Percentiles rank a stretch among this genome's conserved stretches.
These are phyloP conservation scores for Ceratobasidium sp. DNA, from an alignment of 1,284 basidiomycete species.

Conservation along the genomic window DNA sequence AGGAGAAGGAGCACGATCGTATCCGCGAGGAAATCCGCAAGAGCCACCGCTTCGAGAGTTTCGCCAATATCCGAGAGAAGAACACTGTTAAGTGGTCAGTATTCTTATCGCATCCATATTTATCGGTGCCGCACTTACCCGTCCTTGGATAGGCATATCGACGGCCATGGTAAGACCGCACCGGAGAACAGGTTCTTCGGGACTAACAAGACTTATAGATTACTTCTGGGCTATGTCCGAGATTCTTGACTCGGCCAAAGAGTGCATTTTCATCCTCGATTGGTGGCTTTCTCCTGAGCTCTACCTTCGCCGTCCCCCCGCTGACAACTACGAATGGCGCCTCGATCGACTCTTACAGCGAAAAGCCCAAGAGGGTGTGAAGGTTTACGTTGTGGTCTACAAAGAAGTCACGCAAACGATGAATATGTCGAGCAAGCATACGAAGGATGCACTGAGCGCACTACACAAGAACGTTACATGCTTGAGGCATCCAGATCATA, in stretches of 20 bases:
- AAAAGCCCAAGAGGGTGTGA: constrained; percentile 92
- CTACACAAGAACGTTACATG: constrained; percentile 86
- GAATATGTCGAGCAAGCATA: constrained; percentile 87
- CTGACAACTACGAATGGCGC: constrained; percentile 85
- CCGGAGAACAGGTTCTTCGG: not conserved
- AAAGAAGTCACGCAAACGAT: constrained; percentile 94
- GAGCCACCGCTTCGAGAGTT: constrained; percentile 86
- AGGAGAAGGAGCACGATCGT: constrained; percentile 75
- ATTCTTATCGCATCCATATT: constrained; percentile 5
- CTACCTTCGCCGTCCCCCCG: constrained; percentile 90
- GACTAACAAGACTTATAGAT: constrained; percentile 57
- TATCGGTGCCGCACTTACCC: not conserved
- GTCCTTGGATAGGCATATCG: not conserved
- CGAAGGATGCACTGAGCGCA: constrained; percentile 83
- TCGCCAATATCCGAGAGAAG: constrained; percentile 75
- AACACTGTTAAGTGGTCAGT: constrained; percentile 89
- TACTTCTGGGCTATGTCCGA: constrained; percentile 95
- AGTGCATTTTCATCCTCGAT: constrained; percentile 83
- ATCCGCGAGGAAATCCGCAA: constrained; percentile 79
- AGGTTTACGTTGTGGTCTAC: constrained; percentile 89
- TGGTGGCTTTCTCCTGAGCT: constrained; percentile 96
- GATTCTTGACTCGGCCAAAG: constrained; percentile 81
- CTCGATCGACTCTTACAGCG: constrained; percentile 86
- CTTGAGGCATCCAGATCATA: constrained; percentile 85
- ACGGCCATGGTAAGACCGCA: constrained; percentile 36